A percentile compares a stretch with the other conserved stretches of the same genome.
Conservation (phyloP, 768 basidiomycete species). For the Trametes gibbosa region DNA sequence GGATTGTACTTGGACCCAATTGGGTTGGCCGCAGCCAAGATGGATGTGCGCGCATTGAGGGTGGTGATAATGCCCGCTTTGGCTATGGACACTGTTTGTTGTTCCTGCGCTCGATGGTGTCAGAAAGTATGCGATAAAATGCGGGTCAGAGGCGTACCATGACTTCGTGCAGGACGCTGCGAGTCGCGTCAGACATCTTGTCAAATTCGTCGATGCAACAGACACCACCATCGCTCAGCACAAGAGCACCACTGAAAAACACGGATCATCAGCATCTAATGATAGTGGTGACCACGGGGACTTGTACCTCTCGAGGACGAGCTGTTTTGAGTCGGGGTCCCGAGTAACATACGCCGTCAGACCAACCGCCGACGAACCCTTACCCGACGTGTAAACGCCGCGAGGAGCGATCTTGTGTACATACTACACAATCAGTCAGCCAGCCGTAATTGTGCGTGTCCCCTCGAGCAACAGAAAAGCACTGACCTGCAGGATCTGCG, state of each 20-base stretch:
- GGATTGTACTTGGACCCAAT: slow-evolving; percentile 95
- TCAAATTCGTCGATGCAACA: slow-evolving; percentile 99
- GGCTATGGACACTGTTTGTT: slow-evolving; percentile 99
- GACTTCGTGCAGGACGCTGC: slow-evolving; percentile 97
- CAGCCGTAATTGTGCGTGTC: not conserved
- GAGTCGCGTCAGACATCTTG: slow-evolving; percentile 97
- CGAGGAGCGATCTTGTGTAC: slow-evolving; percentile 98
- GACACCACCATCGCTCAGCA: slow-evolving; percentile 93
- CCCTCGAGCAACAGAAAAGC: too few relatives aligned
- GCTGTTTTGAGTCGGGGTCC: slow-evolving; percentile 96
- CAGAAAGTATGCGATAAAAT: not conserved
- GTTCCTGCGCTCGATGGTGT: slow-evolving; percentile 63
- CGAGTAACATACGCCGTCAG: slow-evolving; percentile 97
- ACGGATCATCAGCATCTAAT: not conserved
- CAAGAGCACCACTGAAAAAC: slow-evolving; percentile 81
- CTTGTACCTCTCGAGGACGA: slow-evolving; percentile 89
- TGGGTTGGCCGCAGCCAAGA: slow-evolving; percentile 96
- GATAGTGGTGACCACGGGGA: not conserved
- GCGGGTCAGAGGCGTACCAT: slow-evolving; percentile 82
- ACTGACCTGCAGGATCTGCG: slow-evolving; percentile 79
- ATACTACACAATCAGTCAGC: slow-evolving; percentile 53
- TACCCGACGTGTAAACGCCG: slow-evolving; percentile 96
- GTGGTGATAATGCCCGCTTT: slow-evolving; percentile 99
- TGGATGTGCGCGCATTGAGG: slow-evolving; percentile 95
- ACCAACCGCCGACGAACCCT: slow-evolving; percentile 98